A percentile compares a stretch with the other conserved stretches of the same genome.
Evolutionary conservation across 768 basidiomycete genomes (phyloP).

Genomic region (Antrodiella citrinella): DNA sequence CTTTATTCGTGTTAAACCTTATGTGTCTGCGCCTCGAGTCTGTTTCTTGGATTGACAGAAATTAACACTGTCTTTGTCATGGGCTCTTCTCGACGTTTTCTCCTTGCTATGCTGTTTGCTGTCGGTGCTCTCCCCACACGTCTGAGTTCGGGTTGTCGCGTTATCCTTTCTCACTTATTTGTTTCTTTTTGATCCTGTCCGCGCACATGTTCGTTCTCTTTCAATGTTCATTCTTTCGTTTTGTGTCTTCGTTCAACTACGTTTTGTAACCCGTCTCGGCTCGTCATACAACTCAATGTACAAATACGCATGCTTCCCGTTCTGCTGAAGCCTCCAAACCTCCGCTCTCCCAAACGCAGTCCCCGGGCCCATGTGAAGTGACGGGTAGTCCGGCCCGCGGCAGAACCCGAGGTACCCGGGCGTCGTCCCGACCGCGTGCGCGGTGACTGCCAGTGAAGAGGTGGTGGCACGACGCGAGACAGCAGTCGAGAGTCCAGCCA

Average conservation of each 20-base stretch:
- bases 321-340: no score
- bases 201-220: neutral
- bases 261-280: neutral
- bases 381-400: neutral
- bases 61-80: neutral
- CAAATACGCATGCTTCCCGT: conserved; percentile 8
- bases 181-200: neutral
- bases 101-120: neutral
- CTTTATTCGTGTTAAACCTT: neutral
- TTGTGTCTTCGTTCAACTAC: neutral
- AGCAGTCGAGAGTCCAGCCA: neutral
- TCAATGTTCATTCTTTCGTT: neutral
- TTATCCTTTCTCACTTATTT: neutral
- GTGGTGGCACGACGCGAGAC: neutral
- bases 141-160: neutral
- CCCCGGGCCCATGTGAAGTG: no score
- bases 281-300: conserved; percentile 7
- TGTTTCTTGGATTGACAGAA: neutral
- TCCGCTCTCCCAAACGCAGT: no score
- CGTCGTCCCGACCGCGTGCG: neutral
- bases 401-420: neutral
- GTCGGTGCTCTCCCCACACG: neutral
- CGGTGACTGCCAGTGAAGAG: neutral
- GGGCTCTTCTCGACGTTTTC: neutral
- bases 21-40: neutral